These are phyloP conservation scores for Russula brevipes DNA, from an alignment of 768 basidiomycete species.

Conservation along the genomic window DNA sequence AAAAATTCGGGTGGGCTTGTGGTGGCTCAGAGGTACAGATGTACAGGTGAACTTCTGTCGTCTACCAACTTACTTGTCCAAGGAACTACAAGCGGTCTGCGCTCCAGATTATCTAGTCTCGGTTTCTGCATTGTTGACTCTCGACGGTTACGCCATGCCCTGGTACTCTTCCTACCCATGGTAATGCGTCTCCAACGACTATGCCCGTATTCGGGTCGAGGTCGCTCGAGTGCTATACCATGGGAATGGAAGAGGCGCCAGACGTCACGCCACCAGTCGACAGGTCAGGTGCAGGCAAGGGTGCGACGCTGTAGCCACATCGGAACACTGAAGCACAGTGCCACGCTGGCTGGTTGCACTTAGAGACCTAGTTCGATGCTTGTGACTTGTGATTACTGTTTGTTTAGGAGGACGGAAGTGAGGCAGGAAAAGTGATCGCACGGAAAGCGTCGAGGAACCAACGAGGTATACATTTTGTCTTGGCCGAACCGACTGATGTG, in stretches of 20 bases:
- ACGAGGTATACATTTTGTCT: neutral
- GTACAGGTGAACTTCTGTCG: neutral
- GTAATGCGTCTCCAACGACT: constrained; percentile 24
- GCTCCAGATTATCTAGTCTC: neutral
- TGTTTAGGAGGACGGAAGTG: neutral
- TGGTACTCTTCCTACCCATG: constrained; percentile 33
- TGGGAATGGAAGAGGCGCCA: constrained; percentile 45
- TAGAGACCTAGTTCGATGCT: neutral
- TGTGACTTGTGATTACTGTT: neutral
- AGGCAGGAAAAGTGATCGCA: neutral
- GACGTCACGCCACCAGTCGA: constrained; percentile 14
- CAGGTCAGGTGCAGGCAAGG: neutral
- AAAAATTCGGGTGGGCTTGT: neutral
- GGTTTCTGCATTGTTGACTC: neutral
- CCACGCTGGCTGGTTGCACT: neutral
- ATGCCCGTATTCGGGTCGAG: constrained; percentile 9
- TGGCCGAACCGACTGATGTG: neutral
- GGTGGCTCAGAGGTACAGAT: neutral
- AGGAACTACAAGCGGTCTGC: neutral
- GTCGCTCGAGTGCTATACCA: constrained; percentile 38
- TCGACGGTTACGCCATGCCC: constrained; percentile 14
- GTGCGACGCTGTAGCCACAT: neutral
- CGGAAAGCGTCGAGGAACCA: neutral
- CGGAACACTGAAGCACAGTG: neutral
- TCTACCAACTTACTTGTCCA: neutral